Percentiles rank a stretch among this genome's conserved stretches.
phyloP scores from a whole-genome alignment of 169 alveolate species.

The Plasmodium inui region DNA sequence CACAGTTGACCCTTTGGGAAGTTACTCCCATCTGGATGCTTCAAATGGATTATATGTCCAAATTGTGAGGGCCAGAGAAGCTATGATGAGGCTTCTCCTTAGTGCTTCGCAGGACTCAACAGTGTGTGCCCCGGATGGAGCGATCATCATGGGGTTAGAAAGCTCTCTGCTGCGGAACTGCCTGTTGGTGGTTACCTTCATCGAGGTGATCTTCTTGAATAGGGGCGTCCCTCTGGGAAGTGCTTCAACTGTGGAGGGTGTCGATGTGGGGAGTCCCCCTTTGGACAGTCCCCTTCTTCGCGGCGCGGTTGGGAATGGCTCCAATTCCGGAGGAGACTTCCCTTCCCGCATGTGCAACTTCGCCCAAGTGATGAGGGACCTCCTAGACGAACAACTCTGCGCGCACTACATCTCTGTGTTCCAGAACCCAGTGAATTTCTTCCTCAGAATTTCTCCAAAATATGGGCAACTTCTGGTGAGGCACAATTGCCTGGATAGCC shows the following conservation, averaged over 20 bases:
- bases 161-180: conserved; percentile 11
- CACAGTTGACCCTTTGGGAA: neutral
- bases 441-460: conserved; percentile 16
- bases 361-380: neutral
- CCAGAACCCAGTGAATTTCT: conserved; percentile 68
- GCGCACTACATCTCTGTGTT: conserved; percentile 61
- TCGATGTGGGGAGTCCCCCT: too few relatives aligned
- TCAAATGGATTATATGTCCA: conserved; percentile 16
- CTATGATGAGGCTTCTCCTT: conserved; percentile 14
- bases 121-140: neutral
- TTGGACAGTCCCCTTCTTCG: too few relatives aligned
- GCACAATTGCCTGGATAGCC: conserved; percentile 35
- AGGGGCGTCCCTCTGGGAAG: neutral
- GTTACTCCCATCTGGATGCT: neutral
- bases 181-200: conserved; percentile 22
- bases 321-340: neutral
- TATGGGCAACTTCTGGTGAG: conserved; percentile 7
- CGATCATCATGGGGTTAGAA: neutral
- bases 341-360: neutral
- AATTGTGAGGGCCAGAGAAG: conserved; percentile 3
- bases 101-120: neutral
- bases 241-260: neutral
- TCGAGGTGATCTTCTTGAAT: conserved; percentile 13
- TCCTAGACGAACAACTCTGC: conserved; percentile 28
- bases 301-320: neutral